Evolutionary conservation across 2,329 filamentous ascomycete species (phyloP).

Genomic region (Fusarium acutatum): DNA sequence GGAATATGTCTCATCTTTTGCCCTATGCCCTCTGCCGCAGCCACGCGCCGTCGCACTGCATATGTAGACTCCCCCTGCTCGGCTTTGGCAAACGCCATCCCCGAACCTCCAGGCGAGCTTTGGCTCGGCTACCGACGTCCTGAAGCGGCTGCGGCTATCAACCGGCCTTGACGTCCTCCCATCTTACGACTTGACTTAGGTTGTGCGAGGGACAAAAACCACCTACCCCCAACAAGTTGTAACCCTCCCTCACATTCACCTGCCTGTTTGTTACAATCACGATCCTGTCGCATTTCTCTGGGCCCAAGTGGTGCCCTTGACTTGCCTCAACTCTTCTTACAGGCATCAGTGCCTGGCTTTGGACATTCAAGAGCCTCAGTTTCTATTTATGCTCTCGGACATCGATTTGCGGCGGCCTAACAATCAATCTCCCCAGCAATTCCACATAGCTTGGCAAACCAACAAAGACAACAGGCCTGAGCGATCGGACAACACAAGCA

Average conservation of each 20-base stretch:
- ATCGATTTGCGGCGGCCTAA: slow-evolving; percentile 17
- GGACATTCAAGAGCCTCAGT: slow-evolving; percentile 6
- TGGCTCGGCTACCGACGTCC: slow-evolving; percentile 41
- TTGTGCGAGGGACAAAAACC: slow-evolving; percentile 34
- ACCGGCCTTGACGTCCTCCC: slow-evolving; percentile 11
- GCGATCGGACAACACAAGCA: neutral
- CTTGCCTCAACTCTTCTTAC: neutral
- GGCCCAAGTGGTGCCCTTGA: neutral
- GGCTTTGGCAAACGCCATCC: slow-evolving; percentile 32
- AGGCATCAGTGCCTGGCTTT: slow-evolving; percentile 1
- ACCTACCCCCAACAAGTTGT: slow-evolving; percentile 31
- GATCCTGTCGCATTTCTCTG: neutral
- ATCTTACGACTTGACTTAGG: slow-evolving; percentile 29
- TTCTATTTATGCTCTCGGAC: slow-evolving; percentile 1
- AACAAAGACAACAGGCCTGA: neutral
- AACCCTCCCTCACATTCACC: slow-evolving; percentile 14
- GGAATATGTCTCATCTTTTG: slow-evolving; percentile 35
- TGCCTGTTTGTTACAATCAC: slow-evolving; percentile 19
- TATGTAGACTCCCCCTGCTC: slow-evolving; percentile 23
- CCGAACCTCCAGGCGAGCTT: slow-evolving; percentile 35
- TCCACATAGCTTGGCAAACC: neutral
- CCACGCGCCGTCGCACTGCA: slow-evolving; percentile 20
- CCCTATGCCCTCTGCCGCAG: neutral
- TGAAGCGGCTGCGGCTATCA: slow-evolving; percentile 23
- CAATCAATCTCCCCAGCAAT: neutral